Percentiles rank a stretch among this genome's conserved stretches.
Evolutionary conservation across 768 basidiomycete genomes (phyloP).

Genomic region (Pleurotus citrinopileatus): DNA sequence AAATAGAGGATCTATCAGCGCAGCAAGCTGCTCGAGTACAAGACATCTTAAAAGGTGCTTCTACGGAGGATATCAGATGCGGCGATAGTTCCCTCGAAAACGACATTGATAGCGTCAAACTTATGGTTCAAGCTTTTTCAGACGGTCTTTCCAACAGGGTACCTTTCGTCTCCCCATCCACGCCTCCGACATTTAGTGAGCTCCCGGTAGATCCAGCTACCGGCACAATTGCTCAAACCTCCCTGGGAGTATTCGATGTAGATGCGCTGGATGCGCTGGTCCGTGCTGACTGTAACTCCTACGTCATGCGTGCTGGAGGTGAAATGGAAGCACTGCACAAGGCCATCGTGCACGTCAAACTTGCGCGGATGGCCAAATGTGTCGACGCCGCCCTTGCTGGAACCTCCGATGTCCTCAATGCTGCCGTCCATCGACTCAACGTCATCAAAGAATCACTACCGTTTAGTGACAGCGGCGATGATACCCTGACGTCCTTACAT

Average conservation of each 20-base stretch:
- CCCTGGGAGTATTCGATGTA: conserved; percentile 46
- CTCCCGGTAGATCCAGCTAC: conserved; percentile 14
- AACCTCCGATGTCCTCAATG: conserved; percentile 34
- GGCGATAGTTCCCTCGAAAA: conserved; percentile 30
- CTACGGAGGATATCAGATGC: conserved; percentile 24
- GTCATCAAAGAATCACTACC: conserved; percentile 34
- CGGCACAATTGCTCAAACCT: conserved; percentile 28
- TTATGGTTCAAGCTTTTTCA: conserved; percentile 45
- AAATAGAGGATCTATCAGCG: conserved; percentile 56
- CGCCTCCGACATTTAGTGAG: conserved; percentile 3
- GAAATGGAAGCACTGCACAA: conserved; percentile 46
- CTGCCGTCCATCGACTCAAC: conserved; percentile 36
- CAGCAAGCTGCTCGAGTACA: conserved; percentile 43
- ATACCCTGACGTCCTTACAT: conserved; percentile 22
- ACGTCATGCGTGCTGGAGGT: conserved; percentile 61
- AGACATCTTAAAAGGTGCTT: conserved; percentile 34
- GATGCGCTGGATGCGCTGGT: conserved; percentile 60
- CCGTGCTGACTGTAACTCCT: conserved; percentile 67
- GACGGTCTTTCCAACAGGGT: conserved; percentile 48
- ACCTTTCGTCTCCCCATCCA: conserved; percentile 53
- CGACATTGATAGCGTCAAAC: conserved; percentile 35
- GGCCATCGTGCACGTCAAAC: conserved; percentile 43
- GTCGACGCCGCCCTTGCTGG: conserved; percentile 42
- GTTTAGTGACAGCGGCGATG: not conserved
- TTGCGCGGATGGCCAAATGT: conserved; percentile 53